Conservation (phyloP, 805 yeast species). For the Sugiyamaella americana region DNA sequence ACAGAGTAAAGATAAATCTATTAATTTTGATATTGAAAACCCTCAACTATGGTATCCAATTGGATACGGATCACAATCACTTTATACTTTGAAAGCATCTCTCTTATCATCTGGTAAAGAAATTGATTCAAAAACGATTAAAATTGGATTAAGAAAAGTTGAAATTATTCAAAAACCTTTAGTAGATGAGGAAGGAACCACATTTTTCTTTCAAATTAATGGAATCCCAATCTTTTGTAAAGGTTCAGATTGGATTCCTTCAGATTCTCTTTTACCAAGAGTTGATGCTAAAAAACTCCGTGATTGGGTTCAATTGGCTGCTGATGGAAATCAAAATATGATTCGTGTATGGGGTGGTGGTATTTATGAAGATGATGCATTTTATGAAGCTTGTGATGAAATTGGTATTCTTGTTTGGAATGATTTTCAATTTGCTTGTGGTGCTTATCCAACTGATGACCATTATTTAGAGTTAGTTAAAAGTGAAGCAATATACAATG, state of each 20-base stretch:
- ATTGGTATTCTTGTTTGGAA: conserved; percentile 46
- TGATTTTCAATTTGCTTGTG: conserved; percentile 52
- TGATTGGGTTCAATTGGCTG: conserved; percentile 33
- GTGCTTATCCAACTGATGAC: conserved; percentile 42
- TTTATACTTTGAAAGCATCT: conserved; percentile 27
- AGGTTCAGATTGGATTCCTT: conserved; percentile 47
- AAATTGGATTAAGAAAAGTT: conserved; percentile 38
- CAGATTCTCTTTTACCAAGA: conserved; percentile 36
- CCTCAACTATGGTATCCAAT: conserved; percentile 40
- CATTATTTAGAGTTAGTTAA: conserved; percentile 33
- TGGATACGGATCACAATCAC: conserved; percentile 35
- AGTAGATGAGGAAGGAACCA: conserved; percentile 31
- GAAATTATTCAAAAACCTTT: conserved; percentile 37
- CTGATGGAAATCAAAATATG: conserved; percentile 39
- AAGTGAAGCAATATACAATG: conserved; percentile 36
- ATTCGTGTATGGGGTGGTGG: conserved; percentile 48
- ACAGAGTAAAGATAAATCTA: background rate
- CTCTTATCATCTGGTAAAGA: background rate
- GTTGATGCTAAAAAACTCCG: conserved; percentile 31
- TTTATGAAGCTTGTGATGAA: conserved; percentile 40
- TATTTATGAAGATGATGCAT: conserved; percentile 36
- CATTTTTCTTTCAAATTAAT: conserved; percentile 40
- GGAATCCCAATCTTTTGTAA: conserved; percentile 33
- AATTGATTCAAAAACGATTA: conserved; percentile 2
- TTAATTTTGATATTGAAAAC: conserved; percentile 14